These are phyloP conservation scores for Chenopodium berlandieri DNA, from an alignment of 148 eudicot genomes.

Conservation along the genomic window DNA sequence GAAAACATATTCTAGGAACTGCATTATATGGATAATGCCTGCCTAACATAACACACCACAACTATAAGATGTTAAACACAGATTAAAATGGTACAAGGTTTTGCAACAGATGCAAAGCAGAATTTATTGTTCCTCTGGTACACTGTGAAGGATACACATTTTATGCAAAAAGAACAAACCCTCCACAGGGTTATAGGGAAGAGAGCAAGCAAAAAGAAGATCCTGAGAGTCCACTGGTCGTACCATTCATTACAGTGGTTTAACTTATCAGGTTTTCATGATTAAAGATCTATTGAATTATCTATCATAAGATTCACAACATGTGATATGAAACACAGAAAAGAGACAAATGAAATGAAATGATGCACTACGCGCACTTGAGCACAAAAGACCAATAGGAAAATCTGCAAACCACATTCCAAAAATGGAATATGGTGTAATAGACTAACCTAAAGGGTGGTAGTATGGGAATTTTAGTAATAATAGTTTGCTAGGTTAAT, in stretches of 20 bases:
- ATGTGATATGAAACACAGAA: background rate
- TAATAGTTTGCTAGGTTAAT: no score
- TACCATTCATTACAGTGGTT: background rate
- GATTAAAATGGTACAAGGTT: no score
- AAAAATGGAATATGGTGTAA: background rate
- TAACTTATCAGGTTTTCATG: background rate
- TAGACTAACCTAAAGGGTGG: no score
- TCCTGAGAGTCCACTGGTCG: background rate
- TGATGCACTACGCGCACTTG: background rate
- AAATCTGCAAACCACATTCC: background rate
- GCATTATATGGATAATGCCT: no score
- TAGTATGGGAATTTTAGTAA: no score
- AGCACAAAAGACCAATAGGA: background rate
- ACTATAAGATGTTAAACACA: background rate
- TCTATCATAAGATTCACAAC: background rate
- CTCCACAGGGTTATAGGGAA: background rate
- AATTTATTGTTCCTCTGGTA: background rate
- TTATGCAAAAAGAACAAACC: background rate
- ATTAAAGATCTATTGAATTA: background rate
- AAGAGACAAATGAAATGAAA: background rate
- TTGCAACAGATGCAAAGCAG: no score
- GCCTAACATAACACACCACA: background rate
- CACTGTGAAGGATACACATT: background rate
- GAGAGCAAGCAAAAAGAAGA: background rate
- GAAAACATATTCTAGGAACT: background rate